Conservation (phyloP, 306 rosid species). For the Lathyrus oleraceus region DNA sequence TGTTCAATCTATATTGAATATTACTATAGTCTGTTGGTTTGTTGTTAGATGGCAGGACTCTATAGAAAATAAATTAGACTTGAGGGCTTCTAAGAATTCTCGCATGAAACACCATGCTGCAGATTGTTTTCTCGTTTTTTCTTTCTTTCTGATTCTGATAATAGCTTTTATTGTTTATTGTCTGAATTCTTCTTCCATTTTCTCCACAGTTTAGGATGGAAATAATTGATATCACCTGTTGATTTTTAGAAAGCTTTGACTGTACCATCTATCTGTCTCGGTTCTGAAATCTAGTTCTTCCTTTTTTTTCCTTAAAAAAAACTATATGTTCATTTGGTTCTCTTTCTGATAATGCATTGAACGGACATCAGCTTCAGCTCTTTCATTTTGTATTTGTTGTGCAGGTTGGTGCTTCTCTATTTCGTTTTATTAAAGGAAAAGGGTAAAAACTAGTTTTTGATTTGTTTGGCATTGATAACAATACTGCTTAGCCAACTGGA, state of each 20-base stretch:
- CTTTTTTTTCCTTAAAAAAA: background rate
- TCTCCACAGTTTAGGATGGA: background rate
- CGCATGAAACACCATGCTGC: constrained; percentile 12
- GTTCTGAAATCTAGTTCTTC: constrained; percentile 3
- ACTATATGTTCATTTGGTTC: constrained; percentile 15
- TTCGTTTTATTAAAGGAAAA: constrained; percentile 77
- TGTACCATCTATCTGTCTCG: background rate
- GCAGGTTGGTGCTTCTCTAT: constrained; percentile 87
- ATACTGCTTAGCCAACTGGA: constrained; percentile 29
- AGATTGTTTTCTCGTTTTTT: constrained; percentile 9
- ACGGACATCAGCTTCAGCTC: constrained; percentile 4
- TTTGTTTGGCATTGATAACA: constrained; percentile 21
- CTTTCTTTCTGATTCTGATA: background rate
- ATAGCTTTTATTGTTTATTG: background rate
- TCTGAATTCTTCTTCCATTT: background rate
- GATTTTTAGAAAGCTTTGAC: background rate
- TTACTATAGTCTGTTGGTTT: constrained; percentile 6
- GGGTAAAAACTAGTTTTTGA: constrained; percentile 50
- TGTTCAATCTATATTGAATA: constrained; percentile 14
- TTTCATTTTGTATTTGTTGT: constrained; percentile 41
- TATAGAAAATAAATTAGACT: background rate
- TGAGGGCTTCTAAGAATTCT: constrained; percentile 17
- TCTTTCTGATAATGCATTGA: constrained; percentile 23
- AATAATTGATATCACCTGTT: constrained; percentile 25
- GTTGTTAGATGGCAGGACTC: constrained; percentile 4